Base-by-base conservation (phyloP, 345 rosid species). In the Nephelium lappaceum region DNA sequence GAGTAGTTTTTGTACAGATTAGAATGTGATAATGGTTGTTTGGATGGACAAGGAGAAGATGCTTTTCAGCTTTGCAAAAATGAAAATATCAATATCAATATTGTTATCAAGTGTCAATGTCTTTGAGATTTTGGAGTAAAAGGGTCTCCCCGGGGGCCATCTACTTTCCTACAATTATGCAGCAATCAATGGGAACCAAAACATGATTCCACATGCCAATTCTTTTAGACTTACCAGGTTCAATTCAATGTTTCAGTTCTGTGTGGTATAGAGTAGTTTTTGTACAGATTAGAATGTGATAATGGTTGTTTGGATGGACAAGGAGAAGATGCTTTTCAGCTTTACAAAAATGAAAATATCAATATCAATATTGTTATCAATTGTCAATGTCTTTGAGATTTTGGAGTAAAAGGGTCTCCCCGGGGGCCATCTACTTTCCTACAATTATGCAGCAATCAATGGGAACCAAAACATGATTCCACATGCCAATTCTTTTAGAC, bases 201-300 rank as follows among this genome's bases (percentile, higher is more conserved):
- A 16, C 64, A 23, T 18, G 78, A 72, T 75, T 84, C 81, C 38
- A 61, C 69, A 72, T 75, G 76, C 86, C 67, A 72, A 60, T 42
- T 39, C 23, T 72, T 78, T 71, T 72, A 69, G 73, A 38, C 60
- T 57, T 62, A 67, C 58, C 63, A 47, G 14, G 25, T n/a, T n/a
- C n/a, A n/a, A n/a, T n/a, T n/a, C 18, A 58, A n/a, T 58, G 18
- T 12, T 5, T 1, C 60, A 53, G 7, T 53, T 19, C 21, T 15
- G 18, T 53, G 60, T 53, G 60, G 49, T 45, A 43, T 45, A 8
- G 9, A 45, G 49, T 8, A 45, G 11, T 31, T 31, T 31, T 6
- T 31, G 68, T 31, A 31, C 11, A 65, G n/a, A 65, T 65, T 11
- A 67, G 49, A 3, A 19, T 4, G 24, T 18, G 25, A 19, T 31